Conservation (phyloP, 441 rosid genomes). For the Populus hybrid region DNA sequence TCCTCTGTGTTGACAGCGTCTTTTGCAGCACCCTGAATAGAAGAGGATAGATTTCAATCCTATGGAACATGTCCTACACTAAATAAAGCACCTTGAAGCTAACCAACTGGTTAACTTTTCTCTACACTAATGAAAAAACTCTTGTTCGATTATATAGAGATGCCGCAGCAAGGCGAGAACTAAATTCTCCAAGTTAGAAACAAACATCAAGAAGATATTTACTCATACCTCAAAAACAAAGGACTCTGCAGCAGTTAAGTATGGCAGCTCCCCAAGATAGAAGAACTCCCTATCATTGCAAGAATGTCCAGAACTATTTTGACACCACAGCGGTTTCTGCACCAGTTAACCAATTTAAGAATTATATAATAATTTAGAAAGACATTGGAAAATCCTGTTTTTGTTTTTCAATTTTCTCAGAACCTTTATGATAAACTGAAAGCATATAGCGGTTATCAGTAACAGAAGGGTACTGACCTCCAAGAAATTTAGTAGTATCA, state of each 20-base stretch:
- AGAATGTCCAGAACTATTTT: constrained; percentile 38
- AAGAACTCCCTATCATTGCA: constrained; percentile 74
- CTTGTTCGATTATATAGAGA: background rate
- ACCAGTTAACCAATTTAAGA: constrained; percentile 17
- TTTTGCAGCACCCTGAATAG: background rate
- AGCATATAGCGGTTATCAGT: background rate
- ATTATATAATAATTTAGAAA: constrained; percentile 4
- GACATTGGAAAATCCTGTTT: background rate
- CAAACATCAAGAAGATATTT: too few species aligned
- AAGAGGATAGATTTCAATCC: background rate
- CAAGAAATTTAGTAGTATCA: constrained; percentile 68
- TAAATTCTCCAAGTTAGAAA: background rate
- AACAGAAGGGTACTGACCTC: constrained; percentile 50
- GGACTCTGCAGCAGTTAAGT: constrained; percentile 65
- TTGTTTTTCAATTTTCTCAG: background rate
- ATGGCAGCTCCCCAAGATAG: constrained; percentile 91
- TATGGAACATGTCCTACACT: background rate
- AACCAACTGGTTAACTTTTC: too few species aligned
- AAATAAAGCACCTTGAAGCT: background rate
- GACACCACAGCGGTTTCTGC: constrained; percentile 97
- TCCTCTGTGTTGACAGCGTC: background rate
- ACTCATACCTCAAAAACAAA: constrained; percentile 63
- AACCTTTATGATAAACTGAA: background rate
- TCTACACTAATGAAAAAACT: too few species aligned
- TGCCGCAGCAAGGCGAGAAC: background rate